These are phyloP conservation scores for Funneliformis geosporum DNA, from an alignment of 192 early-diverging fungal species.

Conservation along the genomic window DNA sequence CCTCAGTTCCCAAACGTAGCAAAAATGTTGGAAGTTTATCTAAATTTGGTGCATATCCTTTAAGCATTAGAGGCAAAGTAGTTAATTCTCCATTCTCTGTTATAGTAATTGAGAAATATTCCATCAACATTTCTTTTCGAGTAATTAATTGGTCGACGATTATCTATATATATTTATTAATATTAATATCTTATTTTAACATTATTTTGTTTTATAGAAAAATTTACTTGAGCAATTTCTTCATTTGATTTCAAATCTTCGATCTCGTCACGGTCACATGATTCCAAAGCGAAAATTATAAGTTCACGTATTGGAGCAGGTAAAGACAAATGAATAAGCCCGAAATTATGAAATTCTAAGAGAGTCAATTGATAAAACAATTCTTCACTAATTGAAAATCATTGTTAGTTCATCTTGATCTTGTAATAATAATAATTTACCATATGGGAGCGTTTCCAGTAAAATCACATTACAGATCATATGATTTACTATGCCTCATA, in stretches of 20 bases:
- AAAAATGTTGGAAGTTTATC: conserved; percentile 86
- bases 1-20: conserved; percentile 74
- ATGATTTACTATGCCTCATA: no score
- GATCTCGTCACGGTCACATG: conserved; percentile 47
- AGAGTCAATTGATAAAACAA: conserved; percentile 88
- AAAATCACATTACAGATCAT: no score
- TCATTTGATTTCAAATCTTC: conserved; percentile 52
- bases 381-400: conserved; percentile 59
- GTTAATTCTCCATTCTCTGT: conserved; percentile 62
- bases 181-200: neutral
- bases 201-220: neutral
- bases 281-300: conserved; percentile 67
- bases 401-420: neutral
- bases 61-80: conserved; percentile 78
- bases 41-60: conserved; percentile 79
- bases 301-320: conserved; percentile 70
- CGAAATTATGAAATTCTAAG: conserved; percentile 87
- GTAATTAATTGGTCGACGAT: conserved; percentile 52
- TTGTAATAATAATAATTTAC: no score
- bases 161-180: conserved; percentile 35
- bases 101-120: conserved; percentile 85
- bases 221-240: conserved; percentile 60
- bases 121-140: conserved; percentile 77
- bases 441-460: no score
- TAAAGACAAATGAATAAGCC: conserved; percentile 63